Base-by-base conservation (phyloP, 768 basidiomycete genomes). In the Tylopilus cervinicoccineus region DNA sequence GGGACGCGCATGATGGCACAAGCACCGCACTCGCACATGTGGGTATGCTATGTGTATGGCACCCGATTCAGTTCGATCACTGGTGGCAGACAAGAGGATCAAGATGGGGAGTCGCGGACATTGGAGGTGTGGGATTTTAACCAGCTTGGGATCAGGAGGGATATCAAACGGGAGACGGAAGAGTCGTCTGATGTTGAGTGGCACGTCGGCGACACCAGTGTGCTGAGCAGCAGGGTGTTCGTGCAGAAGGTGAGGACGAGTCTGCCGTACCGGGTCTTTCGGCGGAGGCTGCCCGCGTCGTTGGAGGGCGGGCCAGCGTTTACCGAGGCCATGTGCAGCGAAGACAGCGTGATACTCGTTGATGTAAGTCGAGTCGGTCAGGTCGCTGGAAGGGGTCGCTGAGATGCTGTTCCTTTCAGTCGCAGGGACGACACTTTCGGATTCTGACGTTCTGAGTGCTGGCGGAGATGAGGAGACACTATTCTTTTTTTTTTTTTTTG, bases 1-100 rank as follows among this genome's bases (percentile, higher is more conserved):
- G 72, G 70, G 4, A 75, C 76, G 9, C 75, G 79, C 23, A 59
- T 81, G 54, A 55, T 77, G 29, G 48, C 48, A 26, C 62, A 64
- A 7, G 61, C 63, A 31, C 71, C 64, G 19, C 68, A 64, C 29
- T 74, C 75, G 12, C 53, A 60, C 22, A 60, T 70, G n/a, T 83
- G 81, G 80, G 78, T 79, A 8, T 83, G 81, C 64, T 79, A 79
- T 54, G 73, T 81, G 17, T 73, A 71, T 54, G 81, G 80, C 19
- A 70, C 69, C 23, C 72, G 70, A 50, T 79, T 71, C 43, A 73
- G 70, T 51, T 69, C 51, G 38, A 67, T 54, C 32, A 27, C 29
- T 23, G 36, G 58, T 20, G 37, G 46, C 23, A 37, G 55, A 42
- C 44, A 43, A 42, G 41, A 48, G 48, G 41, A 33, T 22, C 47